Evolutionary conservation across 2,329 filamentous ascomycete species (phyloP).

Genomic region (Calonectria montana): DNA sequence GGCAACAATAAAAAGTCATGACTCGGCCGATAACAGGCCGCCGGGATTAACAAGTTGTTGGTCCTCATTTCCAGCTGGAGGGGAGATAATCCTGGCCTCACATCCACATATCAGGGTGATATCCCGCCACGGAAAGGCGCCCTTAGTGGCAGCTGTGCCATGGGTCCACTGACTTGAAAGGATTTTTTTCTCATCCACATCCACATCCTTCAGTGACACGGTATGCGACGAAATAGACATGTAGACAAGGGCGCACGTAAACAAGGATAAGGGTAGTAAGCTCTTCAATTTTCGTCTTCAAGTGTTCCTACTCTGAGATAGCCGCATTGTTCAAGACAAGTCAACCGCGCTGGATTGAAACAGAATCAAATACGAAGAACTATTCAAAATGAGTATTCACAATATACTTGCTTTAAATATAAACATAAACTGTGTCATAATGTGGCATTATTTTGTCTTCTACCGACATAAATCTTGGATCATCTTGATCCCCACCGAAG

Average conservation of each 20-base stretch:
- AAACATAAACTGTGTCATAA: too few relatives aligned
- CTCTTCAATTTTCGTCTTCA: too few relatives aligned
- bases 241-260: neutral
- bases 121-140: neutral
- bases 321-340: too few relatives aligned
- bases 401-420: too few relatives aligned
- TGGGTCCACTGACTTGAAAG: neutral
- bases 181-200: neutral
- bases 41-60: conserved; percentile 8
- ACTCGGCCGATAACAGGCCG: conserved; percentile 18
- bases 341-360: too few relatives aligned
- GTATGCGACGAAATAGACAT: neutral
- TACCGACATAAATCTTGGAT: neutral
- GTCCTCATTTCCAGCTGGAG: conserved; percentile 11
- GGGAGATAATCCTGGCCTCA: neutral
- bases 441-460: too few relatives aligned
- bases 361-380: too few relatives aligned
- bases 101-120: neutral
- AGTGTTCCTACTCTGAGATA: too few relatives aligned
- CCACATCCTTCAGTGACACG: neutral
- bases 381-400: too few relatives aligned
- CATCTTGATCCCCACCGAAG: conserved; percentile 15
- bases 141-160: neutral
- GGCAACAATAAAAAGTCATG: neutral
- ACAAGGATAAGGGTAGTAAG: conserved; percentile 13